Evolutionary conservation across 2,329 filamentous ascomycete genomes (phyloP), one percentile per base, ranked within the genome.

Genomic region (Alternaria tenuissima): DNA sequence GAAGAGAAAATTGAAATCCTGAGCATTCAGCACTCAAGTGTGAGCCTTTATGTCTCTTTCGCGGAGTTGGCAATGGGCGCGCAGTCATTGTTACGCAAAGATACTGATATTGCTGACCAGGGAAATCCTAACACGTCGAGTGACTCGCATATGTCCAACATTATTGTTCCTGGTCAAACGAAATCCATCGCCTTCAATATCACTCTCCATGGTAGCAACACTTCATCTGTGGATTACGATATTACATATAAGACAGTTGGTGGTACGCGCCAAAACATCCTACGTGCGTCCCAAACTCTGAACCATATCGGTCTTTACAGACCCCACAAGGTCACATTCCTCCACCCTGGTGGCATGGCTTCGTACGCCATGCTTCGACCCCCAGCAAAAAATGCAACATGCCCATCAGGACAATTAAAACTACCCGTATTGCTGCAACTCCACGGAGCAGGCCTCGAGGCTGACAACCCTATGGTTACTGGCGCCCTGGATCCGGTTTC

Each of bases 341-440:
- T 83, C 36, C 85, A 87, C 68, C 83, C 84, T 7, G 79, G 81
- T 39, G 83, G 82, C 32, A 83, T 83, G 52, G 81, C 86, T 8
- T 87, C 85, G 5, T 88, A 87, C 72, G 83, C 85, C 11, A 83
- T 87, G 61, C 74, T 88, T 39, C 80, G 84, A n/a, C 80, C 86
- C 26, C 86, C 86, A 9, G 81, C 83, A 0, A 63, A 67, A 38
- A 79, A 81, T 57, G 76, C 76, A 16, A 71, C 71, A 5, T 78
- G 75, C 53, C 26, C 54, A 8, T 20, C 64, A 11, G 59, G 52
- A 7, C 57, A 59, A 3, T 56, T 59, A 8, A 69, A 64, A 2
- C 64, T 85, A 9, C 85, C 86, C 6, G 69, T 88, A 3, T 72
- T 88, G 14, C 64, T 88, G 20, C 77, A 74, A 28, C 74, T 88